A percentile compares a stretch with the other conserved stretches of the same genome.
Conservation (phyloP, 768 basidiomycete genomes). For the Amanita pseudoporphyria region DNA sequence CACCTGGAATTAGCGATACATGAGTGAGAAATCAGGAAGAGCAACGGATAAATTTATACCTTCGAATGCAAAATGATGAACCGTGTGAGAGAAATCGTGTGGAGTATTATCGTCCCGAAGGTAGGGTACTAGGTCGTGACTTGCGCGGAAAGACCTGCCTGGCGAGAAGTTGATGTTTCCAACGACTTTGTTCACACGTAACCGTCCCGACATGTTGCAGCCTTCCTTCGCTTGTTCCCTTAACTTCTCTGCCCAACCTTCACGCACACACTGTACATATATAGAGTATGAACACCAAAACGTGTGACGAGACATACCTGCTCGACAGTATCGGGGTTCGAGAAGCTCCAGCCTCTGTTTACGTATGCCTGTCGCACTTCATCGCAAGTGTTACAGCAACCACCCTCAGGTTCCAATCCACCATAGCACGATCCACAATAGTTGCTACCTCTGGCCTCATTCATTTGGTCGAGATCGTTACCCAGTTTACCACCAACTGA, state of each 20-base stretch:
- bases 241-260: conserved; percentile 93
- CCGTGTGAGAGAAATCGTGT: conserved; percentile 89
- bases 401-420: conserved; percentile 59
- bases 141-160: conserved; percentile 86
- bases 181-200: conserved; percentile 95
- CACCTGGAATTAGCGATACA: conserved; percentile 29
- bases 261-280: conserved; percentile 64
- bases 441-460: conserved; percentile 42
- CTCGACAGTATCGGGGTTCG: conserved; percentile 82
- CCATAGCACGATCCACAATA: conserved; percentile 98
- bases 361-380: conserved; percentile 87
- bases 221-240: conserved; percentile 90
- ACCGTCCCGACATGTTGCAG: conserved; percentile 84
- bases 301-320: conserved; percentile 42
- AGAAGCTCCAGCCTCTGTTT: conserved; percentile 92
- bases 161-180: conserved; percentile 95
- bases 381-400: conserved; percentile 96
- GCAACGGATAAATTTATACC: conserved; percentile 20
- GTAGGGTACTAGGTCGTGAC: conserved; percentile 91
- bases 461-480: conserved; percentile 82
- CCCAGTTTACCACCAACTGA: conserved; percentile 53
- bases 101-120: conserved; percentile 78
- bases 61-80: conserved; percentile 76
- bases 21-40: not conserved
- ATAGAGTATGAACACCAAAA: not conserved